Percentiles rank a stretch among this genome's conserved stretches.
Conservation (phyloP, 2,329 filamentous ascomycete genomes). For the Pestalotiopsis sp. region DNA sequence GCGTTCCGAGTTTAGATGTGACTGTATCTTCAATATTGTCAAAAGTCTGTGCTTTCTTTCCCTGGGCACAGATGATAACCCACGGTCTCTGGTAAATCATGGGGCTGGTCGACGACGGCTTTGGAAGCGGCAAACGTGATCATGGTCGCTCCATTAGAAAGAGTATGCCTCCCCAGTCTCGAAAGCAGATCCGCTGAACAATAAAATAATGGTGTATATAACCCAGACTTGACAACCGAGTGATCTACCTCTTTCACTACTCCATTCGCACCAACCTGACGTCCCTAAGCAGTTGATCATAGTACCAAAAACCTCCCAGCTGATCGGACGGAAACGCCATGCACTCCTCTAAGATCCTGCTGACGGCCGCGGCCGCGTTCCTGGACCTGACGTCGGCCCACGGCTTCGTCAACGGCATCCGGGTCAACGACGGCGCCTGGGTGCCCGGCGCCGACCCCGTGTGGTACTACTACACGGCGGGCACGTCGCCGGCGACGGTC, state of each 20-base stretch:
- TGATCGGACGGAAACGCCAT: not conserved
- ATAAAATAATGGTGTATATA: not conserved
- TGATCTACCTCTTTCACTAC: not conserved
- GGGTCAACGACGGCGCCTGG: conserved; percentile 20
- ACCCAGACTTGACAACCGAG: not conserved
- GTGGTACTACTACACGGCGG: conserved; percentile 24
- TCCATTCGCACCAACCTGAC: not conserved
- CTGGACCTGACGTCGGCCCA: conserved; percentile 20
- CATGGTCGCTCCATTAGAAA: not conserved
- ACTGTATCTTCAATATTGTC: conserved; percentile 7
- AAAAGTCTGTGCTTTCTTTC: conserved; percentile 10
- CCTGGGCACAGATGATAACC: conserved; percentile 16
- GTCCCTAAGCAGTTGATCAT: not conserved
- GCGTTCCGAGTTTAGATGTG: conserved; percentile 15
- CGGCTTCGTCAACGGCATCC: conserved; percentile 22
- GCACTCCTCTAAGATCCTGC: conserved; percentile 1
- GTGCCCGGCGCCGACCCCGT: conserved; percentile 22
- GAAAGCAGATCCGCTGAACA: not conserved
- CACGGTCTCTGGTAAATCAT: conserved; percentile 10
- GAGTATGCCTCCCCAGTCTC: not conserved
- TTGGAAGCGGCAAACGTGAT: not conserved
- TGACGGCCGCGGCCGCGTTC: conserved; percentile 11
- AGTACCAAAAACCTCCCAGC: not conserved
- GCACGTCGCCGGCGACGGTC: conserved; percentile 18
- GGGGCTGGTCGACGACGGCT: not conserved